Evolutionary conservation across 1,284 basidiomycete species (phyloP).

Genomic region (Lentinula novae-zelandiae): DNA sequence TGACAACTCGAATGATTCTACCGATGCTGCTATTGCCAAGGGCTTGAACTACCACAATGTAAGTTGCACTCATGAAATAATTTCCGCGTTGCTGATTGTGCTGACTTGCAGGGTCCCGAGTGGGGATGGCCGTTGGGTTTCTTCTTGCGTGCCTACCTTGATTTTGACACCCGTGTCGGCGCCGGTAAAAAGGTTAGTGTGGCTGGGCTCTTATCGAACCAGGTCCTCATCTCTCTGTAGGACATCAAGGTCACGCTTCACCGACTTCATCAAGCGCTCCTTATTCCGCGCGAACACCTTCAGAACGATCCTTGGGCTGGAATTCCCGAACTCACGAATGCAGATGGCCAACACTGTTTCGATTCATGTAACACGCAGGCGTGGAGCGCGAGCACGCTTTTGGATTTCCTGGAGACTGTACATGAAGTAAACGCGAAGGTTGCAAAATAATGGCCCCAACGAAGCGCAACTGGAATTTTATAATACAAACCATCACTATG

Average conservation of each 20-base stretch:
- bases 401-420: conserved; percentile 82
- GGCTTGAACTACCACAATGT: conserved; percentile 89
- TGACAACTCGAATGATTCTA: conserved; percentile 87
- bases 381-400: conserved; percentile 85
- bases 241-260: conserved; percentile 74
- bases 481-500: too few species aligned
- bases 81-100: neutral
- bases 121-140: conserved; percentile 96
- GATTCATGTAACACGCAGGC: conserved; percentile 93
- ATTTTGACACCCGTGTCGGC: conserved; percentile 71
- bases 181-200: conserved; percentile 61
- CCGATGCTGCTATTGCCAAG: conserved; percentile 81
- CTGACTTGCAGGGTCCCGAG: conserved; percentile 64
- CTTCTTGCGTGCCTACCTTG: conserved; percentile 89
- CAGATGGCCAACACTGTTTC: conserved; percentile 72
- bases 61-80: conserved; percentile 23
- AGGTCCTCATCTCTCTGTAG: conserved; percentile 30
- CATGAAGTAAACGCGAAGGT: conserved; percentile 31
- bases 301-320: conserved; percentile 84
- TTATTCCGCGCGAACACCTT: conserved; percentile 71
- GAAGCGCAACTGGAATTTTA: too few species aligned
- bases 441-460: neutral
- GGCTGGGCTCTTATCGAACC: neutral
- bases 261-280: conserved; percentile 70
- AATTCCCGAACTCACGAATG: conserved; percentile 88